Evolutionary conservation across 2,329 filamentous ascomycete genomes (phyloP).

Genomic region (Dothistroma pini): DNA sequence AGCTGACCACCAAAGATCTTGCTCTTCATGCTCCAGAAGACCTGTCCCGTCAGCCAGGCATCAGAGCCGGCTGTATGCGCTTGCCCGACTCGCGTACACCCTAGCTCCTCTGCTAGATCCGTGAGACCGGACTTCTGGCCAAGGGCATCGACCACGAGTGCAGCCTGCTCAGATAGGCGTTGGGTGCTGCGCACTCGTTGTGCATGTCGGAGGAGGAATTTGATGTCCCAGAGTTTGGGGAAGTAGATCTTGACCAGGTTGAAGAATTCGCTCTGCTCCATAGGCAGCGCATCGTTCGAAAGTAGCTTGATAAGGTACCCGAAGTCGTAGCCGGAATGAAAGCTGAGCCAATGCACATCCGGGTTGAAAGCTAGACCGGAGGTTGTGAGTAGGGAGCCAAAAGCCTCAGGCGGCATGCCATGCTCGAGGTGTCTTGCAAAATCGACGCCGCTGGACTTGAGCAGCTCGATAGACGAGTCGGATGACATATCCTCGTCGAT

Average conservation of each 20-base stretch:
- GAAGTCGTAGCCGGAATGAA: conserved; percentile 98
- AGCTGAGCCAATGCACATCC: conserved; percentile 92
- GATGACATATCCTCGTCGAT: conserved; percentile 97
- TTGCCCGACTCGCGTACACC: conserved; percentile 80
- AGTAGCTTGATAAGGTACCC: conserved; percentile 95
- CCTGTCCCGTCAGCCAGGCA: conserved; percentile 84
- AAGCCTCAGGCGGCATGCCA: conserved; percentile 85
- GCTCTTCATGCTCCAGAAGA: conserved; percentile 90
- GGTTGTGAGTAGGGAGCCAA: conserved; percentile 83
- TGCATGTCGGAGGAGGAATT: conserved; percentile 92
- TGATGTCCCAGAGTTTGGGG: conserved; percentile 90
- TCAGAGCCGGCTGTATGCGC: conserved; percentile 94
- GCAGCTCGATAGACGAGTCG: conserved; percentile 85
- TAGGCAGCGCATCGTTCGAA: conserved; percentile 74
- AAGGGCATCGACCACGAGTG: conserved; percentile 76
- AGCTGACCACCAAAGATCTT: conserved; percentile 82
- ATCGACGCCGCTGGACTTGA: conserved; percentile 89
- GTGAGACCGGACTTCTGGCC: conserved; percentile 90
- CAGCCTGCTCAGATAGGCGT: conserved; percentile 57
- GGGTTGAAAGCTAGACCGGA: conserved; percentile 87
- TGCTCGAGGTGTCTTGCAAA: conserved; percentile 79
- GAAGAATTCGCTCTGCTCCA: conserved; percentile 87
- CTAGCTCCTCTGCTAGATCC: conserved; percentile 88
- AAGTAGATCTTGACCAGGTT: conserved; percentile 89
- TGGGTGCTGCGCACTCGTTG: conserved; percentile 45